A percentile compares a stretch with the other conserved stretches of the same genome.
phyloP scores from a whole-genome alignment of 768 basidiomycete genomes.

The Podaxis sp. region DNA sequence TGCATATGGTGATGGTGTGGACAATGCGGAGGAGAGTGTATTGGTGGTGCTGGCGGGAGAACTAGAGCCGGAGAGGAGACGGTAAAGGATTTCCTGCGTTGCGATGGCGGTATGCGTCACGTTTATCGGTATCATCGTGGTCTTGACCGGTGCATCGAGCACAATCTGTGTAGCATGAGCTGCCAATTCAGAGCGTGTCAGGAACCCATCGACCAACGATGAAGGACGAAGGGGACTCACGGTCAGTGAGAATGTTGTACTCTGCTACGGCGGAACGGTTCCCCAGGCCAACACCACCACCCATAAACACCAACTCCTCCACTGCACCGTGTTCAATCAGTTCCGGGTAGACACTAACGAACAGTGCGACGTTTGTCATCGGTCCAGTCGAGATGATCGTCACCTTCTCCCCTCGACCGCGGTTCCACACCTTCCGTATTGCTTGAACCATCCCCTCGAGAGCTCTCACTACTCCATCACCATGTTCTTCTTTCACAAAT shows the following conservation, averaged over 20 bases:
- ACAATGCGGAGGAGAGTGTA: not conserved
- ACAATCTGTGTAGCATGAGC: conserved; percentile 86
- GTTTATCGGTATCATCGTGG: conserved; percentile 81
- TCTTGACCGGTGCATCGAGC: conserved; percentile 64
- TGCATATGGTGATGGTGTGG: conserved; percentile 11
- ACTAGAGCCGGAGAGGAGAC: conserved; percentile 41
- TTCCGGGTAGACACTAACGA: conserved; percentile 54
- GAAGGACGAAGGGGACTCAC: conserved; percentile 39
- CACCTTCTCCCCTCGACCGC: conserved; percentile 57
- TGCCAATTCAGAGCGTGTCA: conserved; percentile 23
- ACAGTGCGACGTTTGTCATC: conserved; percentile 79
- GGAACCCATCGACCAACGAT: not conserved
- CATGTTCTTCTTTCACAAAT: conserved; percentile 43
- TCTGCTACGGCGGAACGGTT: conserved; percentile 81
- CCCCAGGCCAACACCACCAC: conserved; percentile 84
- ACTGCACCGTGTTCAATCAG: conserved; percentile 43
- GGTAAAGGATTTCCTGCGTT: conserved; percentile 47
- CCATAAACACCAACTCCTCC: conserved; percentile 84
- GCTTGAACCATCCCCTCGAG: conserved; percentile 66
- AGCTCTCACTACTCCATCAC: conserved; percentile 42
- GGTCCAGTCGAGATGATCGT: conserved; percentile 77
- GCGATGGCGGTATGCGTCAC: conserved; percentile 87
- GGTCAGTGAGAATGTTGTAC: conserved; percentile 81
- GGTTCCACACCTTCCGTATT: conserved; percentile 54
- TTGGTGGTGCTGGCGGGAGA: not conserved